A percentile compares a stretch with the other conserved stretches of the same genome.
Evolutionary conservation across 1,284 basidiomycete genomes (phyloP).

Genomic region (Pseudozyma pruni): DNA sequence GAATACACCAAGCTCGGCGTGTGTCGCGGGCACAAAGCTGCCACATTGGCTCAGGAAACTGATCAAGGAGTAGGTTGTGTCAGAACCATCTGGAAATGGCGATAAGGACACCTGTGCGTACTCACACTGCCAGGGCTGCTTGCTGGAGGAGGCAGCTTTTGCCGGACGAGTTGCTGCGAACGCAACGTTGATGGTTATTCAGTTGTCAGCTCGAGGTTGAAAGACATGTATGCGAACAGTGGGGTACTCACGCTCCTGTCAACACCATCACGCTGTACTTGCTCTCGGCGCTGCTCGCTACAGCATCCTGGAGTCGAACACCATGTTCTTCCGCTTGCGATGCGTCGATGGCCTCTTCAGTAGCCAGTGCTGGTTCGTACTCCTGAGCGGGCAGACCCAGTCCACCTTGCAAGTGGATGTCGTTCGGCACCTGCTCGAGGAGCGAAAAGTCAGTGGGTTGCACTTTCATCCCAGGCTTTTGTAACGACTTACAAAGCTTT

Average conservation of each 20-base stretch:
- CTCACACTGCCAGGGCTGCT: conserved; percentile 36
- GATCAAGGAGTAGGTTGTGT: too few species aligned
- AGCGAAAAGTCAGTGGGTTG: not conserved
- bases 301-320: not conserved
- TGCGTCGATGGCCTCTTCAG: not conserved
- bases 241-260: conserved; percentile 45
- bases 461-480: not conserved
- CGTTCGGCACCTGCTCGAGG: conserved; percentile 39
- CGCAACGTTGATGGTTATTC: not conserved
- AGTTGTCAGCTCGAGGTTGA: not conserved
- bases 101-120: too few species aligned
- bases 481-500: conserved; percentile 31
- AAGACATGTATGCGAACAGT: too few species aligned
- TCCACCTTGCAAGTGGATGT: conserved; percentile 36
- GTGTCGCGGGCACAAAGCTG: conserved; percentile 34
- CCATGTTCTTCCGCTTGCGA: not conserved
- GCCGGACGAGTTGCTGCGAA: conserved; percentile 43
- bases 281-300: not conserved
- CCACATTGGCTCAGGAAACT: conserved; percentile 43
- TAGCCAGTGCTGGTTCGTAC: not conserved
- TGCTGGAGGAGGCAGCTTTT: conserved; percentile 52
- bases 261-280: conserved; percentile 41
- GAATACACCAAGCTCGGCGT: conserved; percentile 44
- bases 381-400: conserved; percentile 1
- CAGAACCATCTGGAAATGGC: too few species aligned